These are phyloP conservation scores for Nitzschia inconspicua DNA, from an alignment of 108 stramenopile genomes.

Conservation along the genomic window DNA sequence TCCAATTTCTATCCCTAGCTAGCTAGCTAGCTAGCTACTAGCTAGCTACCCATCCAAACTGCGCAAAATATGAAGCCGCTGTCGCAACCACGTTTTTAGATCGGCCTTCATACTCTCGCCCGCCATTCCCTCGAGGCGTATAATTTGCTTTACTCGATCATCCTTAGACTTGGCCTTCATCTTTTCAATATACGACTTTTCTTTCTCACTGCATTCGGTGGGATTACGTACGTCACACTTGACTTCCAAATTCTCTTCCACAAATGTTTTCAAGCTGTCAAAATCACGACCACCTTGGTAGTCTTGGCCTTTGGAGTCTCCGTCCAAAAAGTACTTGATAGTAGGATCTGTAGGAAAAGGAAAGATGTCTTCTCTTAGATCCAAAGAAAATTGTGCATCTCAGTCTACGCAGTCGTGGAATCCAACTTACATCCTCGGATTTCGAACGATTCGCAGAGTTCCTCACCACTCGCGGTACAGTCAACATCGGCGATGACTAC, in stretches of 20 bases:
- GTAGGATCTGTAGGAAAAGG: constrained; percentile 32
- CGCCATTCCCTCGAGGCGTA: constrained; percentile 44
- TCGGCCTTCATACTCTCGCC: constrained; percentile 49
- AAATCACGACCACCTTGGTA: constrained; percentile 63
- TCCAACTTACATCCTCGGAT: constrained; percentile 37
- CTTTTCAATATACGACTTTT: constrained; percentile 52
- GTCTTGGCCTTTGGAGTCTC: constrained; percentile 43
- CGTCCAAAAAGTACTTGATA: constrained; percentile 62
- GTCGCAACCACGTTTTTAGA: constrained; percentile 34
- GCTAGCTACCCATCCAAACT: constrained; percentile 11
- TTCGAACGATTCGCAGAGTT: constrained; percentile 50
- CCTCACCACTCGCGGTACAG: constrained; percentile 49
- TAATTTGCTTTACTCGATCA: constrained; percentile 37
- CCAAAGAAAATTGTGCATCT: neutral
- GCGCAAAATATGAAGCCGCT: constrained; percentile 39
- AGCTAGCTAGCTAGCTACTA: no score
- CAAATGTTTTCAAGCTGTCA: constrained; percentile 50
- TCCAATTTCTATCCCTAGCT: no score
- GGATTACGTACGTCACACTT: constrained; percentile 47
- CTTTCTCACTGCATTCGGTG: constrained; percentile 41
- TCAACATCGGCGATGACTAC: constrained; percentile 70
- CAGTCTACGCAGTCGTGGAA: constrained; percentile 1
- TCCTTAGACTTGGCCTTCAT: constrained; percentile 43
- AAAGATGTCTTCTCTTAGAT: no score
- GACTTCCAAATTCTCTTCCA: constrained; percentile 51